These are phyloP conservation scores for Panaeolus cyanescens DNA, from an alignment of 768 basidiomycete species.

Conservation along the genomic window DNA sequence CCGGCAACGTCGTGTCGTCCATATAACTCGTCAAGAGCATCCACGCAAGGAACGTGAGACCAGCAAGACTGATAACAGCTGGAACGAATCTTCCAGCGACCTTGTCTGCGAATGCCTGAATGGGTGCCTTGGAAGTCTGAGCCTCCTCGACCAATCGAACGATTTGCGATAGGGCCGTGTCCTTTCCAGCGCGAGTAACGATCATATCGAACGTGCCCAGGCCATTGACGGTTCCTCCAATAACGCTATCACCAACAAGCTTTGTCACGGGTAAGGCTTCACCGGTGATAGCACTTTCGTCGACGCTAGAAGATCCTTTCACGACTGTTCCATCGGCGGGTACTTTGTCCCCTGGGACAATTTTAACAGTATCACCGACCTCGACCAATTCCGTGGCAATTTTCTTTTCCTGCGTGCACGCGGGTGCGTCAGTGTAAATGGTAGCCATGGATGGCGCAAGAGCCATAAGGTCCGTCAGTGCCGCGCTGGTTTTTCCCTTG, in stretches of 20 bases:
- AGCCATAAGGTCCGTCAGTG: conserved; percentile 94
- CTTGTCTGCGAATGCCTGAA: conserved; percentile 94
- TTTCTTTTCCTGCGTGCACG: conserved; percentile 83
- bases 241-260: conserved; percentile 80
- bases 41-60: conserved; percentile 85
- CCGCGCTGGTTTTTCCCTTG: conserved; percentile 96
- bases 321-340: conserved; percentile 94
- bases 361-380: conserved; percentile 89
- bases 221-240: conserved; percentile 97
- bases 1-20: conserved; percentile 62
- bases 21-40: conserved; percentile 67
- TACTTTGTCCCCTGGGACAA: conserved; percentile 95
- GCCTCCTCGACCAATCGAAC: conserved; percentile 97
- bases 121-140: conserved; percentile 96
- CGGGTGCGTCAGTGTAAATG: conserved; percentile 86
- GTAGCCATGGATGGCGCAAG: conserved; percentile 94
- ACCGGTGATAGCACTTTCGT: conserved; percentile 96
- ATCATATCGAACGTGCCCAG: conserved; percentile 97
- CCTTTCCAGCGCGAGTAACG: conserved; percentile 93
- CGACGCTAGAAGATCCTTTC: conserved; percentile 82
- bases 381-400: conserved; percentile 95
- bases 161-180: conserved; percentile 95
- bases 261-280: conserved; percentile 91
- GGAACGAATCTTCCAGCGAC: conserved; percentile 97
- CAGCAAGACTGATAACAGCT: conserved; percentile 79